Evolutionary conservation across 768 basidiomycete species (phyloP).

Genomic region (Boletus rubropictus): DNA sequence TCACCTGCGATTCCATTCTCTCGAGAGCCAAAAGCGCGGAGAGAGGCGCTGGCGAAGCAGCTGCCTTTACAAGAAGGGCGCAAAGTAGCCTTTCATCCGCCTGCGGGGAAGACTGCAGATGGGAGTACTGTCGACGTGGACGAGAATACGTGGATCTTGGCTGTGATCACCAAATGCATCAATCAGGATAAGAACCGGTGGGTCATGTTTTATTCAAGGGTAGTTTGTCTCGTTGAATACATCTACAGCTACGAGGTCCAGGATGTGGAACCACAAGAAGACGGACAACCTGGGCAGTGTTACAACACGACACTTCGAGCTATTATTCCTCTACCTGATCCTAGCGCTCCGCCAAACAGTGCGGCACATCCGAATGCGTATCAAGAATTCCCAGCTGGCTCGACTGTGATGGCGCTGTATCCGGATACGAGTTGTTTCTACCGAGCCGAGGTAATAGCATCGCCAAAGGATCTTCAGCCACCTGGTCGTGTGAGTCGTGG

Average conservation of each 20-base stretch:
- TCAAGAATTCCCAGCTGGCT: conserved; percentile 64
- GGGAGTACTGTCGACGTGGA: conserved; percentile 48
- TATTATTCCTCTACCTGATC: conserved; percentile 79
- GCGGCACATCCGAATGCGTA: conserved; percentile 65
- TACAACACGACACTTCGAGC: conserved; percentile 66
- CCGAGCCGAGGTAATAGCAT: conserved; percentile 75
- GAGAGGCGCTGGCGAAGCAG: conserved; percentile 56
- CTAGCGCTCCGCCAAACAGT: conserved; percentile 47
- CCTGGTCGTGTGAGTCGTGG: conserved; percentile 34
- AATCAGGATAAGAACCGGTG: conserved; percentile 69
- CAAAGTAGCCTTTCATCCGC: conserved; percentile 78
- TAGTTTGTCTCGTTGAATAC: background rate
- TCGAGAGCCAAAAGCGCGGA: conserved; percentile 62
- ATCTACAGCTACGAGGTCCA: conserved; percentile 71
- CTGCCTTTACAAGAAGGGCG: conserved; percentile 66
- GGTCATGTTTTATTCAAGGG: conserved; percentile 6
- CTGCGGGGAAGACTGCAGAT: conserved; percentile 45
- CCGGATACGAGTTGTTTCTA: conserved; percentile 91
- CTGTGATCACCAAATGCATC: conserved; percentile 64
- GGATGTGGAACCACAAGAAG: conserved; percentile 79
- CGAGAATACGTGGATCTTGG: conserved; percentile 69
- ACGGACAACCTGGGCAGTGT: conserved; percentile 63
- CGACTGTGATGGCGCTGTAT: conserved; percentile 81
- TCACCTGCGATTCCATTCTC: conserved; percentile 45
- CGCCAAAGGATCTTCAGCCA: conserved; percentile 44